Conservation (phyloP, 2,329 filamentous ascomycete genomes). For the Nemania serpens region DNA sequence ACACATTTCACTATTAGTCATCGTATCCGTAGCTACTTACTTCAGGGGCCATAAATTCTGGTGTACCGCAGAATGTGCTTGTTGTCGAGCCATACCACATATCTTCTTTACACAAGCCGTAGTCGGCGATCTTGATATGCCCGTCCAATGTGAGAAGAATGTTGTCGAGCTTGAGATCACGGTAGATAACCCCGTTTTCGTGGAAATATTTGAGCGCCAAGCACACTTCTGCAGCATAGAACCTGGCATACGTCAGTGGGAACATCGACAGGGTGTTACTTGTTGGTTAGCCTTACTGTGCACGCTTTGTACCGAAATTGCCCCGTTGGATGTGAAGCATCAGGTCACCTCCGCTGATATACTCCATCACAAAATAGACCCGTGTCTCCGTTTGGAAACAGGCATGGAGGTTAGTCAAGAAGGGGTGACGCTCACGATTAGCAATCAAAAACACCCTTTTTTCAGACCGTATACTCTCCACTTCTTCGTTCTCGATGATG, state of each 20-base stretch:
- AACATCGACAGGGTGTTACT: not conserved
- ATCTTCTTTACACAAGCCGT: conserved; percentile 98
- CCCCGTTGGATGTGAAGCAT: conserved; percentile 99
- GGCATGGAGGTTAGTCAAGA: conserved; percentile 91
- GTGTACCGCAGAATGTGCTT: conserved; percentile 98
- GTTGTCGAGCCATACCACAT: conserved; percentile 99
- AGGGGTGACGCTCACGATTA: conserved; percentile 95
- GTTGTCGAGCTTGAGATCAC: conserved; percentile 91
- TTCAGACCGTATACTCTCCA: conserved; percentile 95
- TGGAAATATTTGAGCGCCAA: conserved; percentile 98
- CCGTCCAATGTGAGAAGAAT: conserved; percentile 94
- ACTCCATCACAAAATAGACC: conserved; percentile 99
- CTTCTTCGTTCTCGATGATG: conserved; percentile 99
- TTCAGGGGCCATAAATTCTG: conserved; percentile 99
- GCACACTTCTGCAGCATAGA: conserved; percentile 97
- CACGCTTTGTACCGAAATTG: conserved; percentile 92
- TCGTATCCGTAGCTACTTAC: conserved; percentile 53
- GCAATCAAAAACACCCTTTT: conserved; percentile 97
- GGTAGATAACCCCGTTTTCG: conserved; percentile 98
- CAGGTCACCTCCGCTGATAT: conserved; percentile 95
- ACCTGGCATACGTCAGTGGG: conserved; percentile 55
- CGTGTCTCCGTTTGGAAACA: conserved; percentile 99
- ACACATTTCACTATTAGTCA: not conserved
- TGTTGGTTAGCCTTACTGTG: conserved; percentile 69
- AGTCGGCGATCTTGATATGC: conserved; percentile 98